Evolutionary conservation across 2,329 filamentous ascomycete genomes (phyloP).

Genomic region (Intubia oerlemansii): DNA sequence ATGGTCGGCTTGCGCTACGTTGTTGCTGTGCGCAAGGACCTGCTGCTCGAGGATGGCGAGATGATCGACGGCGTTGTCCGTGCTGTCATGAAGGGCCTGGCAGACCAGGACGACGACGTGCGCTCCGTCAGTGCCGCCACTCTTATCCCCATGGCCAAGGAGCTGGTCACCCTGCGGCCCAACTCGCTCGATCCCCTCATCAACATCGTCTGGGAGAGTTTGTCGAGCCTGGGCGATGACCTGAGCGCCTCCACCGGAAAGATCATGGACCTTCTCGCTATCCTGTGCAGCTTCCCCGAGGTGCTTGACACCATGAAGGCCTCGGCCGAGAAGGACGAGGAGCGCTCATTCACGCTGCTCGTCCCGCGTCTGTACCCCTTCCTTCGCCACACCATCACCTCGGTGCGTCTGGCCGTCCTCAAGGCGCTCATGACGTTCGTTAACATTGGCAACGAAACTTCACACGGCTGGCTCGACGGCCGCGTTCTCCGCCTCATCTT

Average conservation of each 20-base stretch:
- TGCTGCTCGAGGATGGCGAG: slow-evolving; percentile 61
- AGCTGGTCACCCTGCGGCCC: slow-evolving; percentile 74
- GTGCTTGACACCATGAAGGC: slow-evolving; percentile 85
- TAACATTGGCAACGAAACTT: slow-evolving; percentile 52
- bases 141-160: slow-evolving; percentile 82
- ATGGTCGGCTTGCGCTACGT: slow-evolving; percentile 95
- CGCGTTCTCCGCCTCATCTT: slow-evolving; percentile 76
- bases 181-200: slow-evolving; percentile 62
- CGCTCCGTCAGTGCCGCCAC: slow-evolving; percentile 95
- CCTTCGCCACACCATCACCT: slow-evolving; percentile 89
- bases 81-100: slow-evolving; percentile 86
- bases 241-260: slow-evolving; percentile 92
- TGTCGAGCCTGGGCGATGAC: slow-evolving; percentile 92
- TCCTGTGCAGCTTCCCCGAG: slow-evolving; percentile 82
- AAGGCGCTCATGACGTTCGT: slow-evolving; percentile 87
- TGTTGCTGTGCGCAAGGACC: slow-evolving; percentile 81
- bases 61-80: slow-evolving; percentile 85
- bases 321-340: slow-evolving; percentile 63
- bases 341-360: slow-evolving; percentile 77
- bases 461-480: slow-evolving; percentile 75
- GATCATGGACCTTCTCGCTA: slow-evolving; percentile 95
- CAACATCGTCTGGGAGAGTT: slow-evolving; percentile 90
- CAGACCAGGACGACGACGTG: slow-evolving; percentile 84
- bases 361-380: slow-evolving; percentile 93
- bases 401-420: slow-evolving; percentile 78